Base-by-base conservation (phyloP, 148 eudicot species). In the Diospyros kaki region DNA sequence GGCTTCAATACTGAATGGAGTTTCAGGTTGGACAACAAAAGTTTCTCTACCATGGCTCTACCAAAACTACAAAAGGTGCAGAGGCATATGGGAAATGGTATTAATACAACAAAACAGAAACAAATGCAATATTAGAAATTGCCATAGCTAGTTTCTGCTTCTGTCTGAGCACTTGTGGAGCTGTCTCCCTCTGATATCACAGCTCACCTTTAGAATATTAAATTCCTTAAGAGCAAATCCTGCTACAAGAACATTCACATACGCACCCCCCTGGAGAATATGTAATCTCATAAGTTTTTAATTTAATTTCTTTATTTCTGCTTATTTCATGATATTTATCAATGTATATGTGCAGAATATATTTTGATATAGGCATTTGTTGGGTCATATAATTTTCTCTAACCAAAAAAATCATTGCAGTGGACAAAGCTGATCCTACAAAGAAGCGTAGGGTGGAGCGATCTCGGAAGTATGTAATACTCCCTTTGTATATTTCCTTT, bases 391-490 rank as follows among this genome's bases (percentile, higher is more conserved):
- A 10, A 10, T 73, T 45, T 50, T 73, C 46, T 11, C 73, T 78
- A 18, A 78, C 64, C 53, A 73, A 56, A 66, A 73, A 3, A 58
- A 66, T 1, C 67, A 5, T 46, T 71, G 81, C 85, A 82, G 87
- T 39, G 73, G 87, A 82, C 41, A 81, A 73, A 55, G 87, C 82
- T 68, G 87, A 86, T 78, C 87, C 89, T 5, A 84, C 87, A 55
- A 86, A 86, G 78, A 86, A 84, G 76, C 87, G 89, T 28, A 80
- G 89, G 76, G 89, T 86, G 75, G 89, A 86, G 68, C 75, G 89
- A 18, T 86, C 89, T 6, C 75, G 87, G 44, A 86, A 86, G 89
- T 86, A 86, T 3, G 89, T 77, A 81, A 6, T 4, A 13, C 56
- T 69, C 18, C 42, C 14, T 61, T 62, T 42, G 43, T 48, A 12